A percentile compares a stretch with the other conserved stretches of the same genome.
phyloP scores from a whole-genome alignment of 2,329 filamentous ascomycete species.

The Kalmusia sp. region DNA sequence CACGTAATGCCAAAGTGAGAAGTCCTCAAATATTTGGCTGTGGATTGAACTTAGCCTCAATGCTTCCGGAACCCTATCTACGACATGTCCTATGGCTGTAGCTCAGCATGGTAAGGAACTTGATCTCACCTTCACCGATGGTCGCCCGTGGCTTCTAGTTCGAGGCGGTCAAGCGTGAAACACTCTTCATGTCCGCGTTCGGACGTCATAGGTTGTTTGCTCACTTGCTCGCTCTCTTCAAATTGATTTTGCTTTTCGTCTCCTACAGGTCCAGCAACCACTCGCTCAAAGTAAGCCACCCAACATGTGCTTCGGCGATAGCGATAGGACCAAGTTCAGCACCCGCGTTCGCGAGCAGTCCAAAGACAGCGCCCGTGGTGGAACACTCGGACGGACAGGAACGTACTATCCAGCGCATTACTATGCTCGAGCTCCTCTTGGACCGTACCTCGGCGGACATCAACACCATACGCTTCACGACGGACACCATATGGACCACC shows the following conservation, averaged over 20 bases:
- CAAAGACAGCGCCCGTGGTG: constrained; percentile 14
- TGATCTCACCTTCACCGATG: not conserved
- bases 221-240: not conserved
- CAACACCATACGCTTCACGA: not conserved
- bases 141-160: too few species aligned
- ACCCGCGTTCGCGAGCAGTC: constrained; percentile 22
- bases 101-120: not conserved
- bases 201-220: constrained; percentile 2
- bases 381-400: constrained; percentile 25
- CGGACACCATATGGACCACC: not conserved
- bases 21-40: too few species aligned
- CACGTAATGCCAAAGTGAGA: too few species aligned
- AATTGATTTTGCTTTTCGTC: not conserved
- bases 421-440: constrained; percentile 26
- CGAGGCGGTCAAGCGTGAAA: not conserved
- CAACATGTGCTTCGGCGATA: constrained; percentile 35
- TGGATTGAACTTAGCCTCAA: too few species aligned
- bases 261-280: not conserved
- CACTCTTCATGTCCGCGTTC: not conserved
- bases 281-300: not conserved
- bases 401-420: constrained; percentile 38
- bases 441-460: constrained; percentile 11
- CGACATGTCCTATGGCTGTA: not conserved
- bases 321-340: constrained; percentile 22
- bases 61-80: too few species aligned